Base-by-base conservation (phyloP, 2,329 filamentous ascomycete genomes). In the Colletotrichum incanum region DNA sequence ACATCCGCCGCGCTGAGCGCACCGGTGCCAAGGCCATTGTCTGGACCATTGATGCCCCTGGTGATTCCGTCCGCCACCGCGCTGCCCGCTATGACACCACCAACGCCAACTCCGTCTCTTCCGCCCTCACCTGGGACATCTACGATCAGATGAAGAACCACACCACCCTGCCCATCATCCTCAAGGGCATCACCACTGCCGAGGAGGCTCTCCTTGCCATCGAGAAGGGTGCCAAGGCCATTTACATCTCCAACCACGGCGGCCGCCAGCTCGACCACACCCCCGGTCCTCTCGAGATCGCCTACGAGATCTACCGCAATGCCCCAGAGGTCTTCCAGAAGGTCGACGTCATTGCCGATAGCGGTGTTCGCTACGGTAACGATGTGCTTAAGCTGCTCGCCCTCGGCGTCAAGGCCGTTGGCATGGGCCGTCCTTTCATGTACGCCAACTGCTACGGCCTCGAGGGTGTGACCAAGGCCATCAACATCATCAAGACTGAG, bases 391-490 rank as follows among this genome's bases (percentile, higher is more conserved):
- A 85, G 77, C 76, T 82, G 20, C 75, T 85, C 26, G 80, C 81
- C 1, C 78, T 84, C 1, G 82, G 83, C 20, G 83, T 82, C 23
- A 82, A 81, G 70, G 80, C 79, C 12, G 80, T 84, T 1, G 79
- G 86, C 20, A 75, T 88, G 16, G 87, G 86, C 16, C 77, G 86
- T 18, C 79, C 82, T 0, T 82, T 86, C 75, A 86, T 89, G 84
- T 89, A 83, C 76, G 82, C 85, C 60, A 87, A 88, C 74, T 77
- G 84, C 47, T 89, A 86, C 74, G 87, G 87, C 3, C 78, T 81
- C 5, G 81, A 83, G 28, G 87, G 87, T 28, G 86, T 88, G 3
- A 79, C 78, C 66, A 84, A 83, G 78, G 81, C 81, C 7, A 84
- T 87, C 64, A 76, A 84, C 63, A 83, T 88, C 26, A 78, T 88